Conservation (phyloP, 257 asterid species). For the Leptodermis oblonga region DNA sequence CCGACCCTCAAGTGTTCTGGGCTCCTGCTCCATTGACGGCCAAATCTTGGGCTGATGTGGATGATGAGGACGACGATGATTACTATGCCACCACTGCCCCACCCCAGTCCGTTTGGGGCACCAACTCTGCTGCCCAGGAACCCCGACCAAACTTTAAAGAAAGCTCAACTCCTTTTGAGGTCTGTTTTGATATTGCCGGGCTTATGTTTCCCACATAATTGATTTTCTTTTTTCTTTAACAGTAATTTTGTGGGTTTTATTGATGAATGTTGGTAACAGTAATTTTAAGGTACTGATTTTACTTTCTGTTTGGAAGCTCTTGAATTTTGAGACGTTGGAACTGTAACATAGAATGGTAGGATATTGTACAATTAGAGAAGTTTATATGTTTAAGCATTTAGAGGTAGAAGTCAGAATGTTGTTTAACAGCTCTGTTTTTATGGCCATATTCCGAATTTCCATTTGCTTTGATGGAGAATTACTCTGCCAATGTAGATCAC, state of each 20-base stretch:
- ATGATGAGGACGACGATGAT: slow-evolving; percentile 91
- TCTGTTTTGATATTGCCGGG: slow-evolving; percentile 15
- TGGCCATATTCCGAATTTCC: neutral
- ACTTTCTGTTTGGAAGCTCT: neutral
- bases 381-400: neutral
- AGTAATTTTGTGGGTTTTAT: neutral
- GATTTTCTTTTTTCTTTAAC: neutral
- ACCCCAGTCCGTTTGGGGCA: slow-evolving; percentile 66
- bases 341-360: neutral
- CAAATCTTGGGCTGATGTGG: slow-evolving; percentile 96
- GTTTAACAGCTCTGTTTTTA: neutral
- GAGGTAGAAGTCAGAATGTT: neutral
- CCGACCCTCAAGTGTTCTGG: slow-evolving; percentile 60
- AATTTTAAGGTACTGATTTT: neutral
- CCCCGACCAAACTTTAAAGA: slow-evolving; percentile 25
- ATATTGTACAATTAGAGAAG: neutral
- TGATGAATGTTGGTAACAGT: neutral
- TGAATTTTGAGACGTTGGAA: neutral
- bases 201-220: neutral
- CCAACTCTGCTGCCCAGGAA: slow-evolving; percentile 31
- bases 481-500: neutral
- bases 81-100: slow-evolving; percentile 93
- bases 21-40: slow-evolving; percentile 83
- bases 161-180: slow-evolving; percentile 48
- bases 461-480: neutral